Percentiles rank a stretch among this genome's conserved stretches.
These are phyloP conservation scores for Globisporangium polare DNA, from an alignment of 352 stramenopile species.

Conservation along the genomic window DNA sequence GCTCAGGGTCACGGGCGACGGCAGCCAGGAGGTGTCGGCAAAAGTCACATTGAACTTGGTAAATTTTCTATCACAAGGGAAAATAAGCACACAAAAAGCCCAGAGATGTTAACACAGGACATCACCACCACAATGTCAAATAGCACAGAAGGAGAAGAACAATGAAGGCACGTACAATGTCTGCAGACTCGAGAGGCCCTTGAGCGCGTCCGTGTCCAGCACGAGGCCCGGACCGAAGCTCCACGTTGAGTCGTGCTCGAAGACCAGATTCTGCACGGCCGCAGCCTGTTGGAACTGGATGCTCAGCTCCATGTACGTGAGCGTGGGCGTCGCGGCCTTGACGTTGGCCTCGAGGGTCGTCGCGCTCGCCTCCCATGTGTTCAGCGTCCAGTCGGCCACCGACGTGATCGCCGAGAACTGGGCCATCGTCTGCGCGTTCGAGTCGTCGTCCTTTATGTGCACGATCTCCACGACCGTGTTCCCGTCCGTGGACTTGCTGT, in stretches of 20 bases:
- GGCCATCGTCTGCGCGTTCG: constrained; percentile 12
- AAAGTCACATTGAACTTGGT: constrained; percentile 40
- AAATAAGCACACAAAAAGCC: not conserved
- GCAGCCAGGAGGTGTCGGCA: constrained; percentile 31
- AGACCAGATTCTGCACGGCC: constrained; percentile 6
- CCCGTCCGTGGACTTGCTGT: not conserved
- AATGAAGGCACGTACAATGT: constrained; percentile 18
- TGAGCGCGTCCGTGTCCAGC: constrained; percentile 16
- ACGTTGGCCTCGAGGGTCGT: constrained; percentile 12
- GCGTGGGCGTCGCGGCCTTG: constrained; percentile 20
- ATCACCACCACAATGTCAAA: not conserved
- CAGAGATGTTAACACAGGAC: not conserved
- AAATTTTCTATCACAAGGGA: constrained; percentile 21
- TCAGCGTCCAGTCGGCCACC: constrained; percentile 25
- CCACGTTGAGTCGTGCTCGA: constrained; percentile 13
- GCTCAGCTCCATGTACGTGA: constrained; percentile 21
- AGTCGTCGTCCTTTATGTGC: constrained; percentile 10
- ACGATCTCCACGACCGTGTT: constrained; percentile 23
- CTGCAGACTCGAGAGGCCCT: constrained; percentile 24
- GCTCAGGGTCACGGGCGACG: constrained; percentile 21
- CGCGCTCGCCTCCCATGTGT: constrained; percentile 24
- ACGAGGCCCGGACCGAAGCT: constrained; percentile 18
- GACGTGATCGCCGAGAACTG: constrained; percentile 21
- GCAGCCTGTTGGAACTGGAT: constrained; percentile 3
- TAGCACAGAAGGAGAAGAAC: not conserved